Evolutionary conservation across 306 rosid species (phyloP).

Genomic region (Trifolium dubium): DNA sequence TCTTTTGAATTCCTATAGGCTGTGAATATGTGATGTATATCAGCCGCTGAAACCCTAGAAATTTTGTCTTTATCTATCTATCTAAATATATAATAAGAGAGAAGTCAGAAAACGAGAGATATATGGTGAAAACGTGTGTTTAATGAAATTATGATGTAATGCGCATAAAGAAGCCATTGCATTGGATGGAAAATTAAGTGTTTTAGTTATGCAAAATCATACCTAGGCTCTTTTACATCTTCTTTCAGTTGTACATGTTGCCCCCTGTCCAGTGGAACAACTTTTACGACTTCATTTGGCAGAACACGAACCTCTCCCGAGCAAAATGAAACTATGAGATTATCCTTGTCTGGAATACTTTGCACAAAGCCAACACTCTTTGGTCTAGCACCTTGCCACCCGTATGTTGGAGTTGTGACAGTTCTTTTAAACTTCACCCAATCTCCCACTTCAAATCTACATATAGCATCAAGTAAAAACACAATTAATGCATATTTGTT

Average conservation of each 20-base stretch:
- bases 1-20: too few relatives aligned
- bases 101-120: background rate
- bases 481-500: conserved; percentile 25
- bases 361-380: conserved; percentile 97
- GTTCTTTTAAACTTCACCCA: conserved; percentile 95
- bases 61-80: background rate
- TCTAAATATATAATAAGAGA: too few relatives aligned
- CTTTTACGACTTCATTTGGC: conserved; percentile 84
- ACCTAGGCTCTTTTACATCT: conserved; percentile 94
- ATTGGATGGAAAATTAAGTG: background rate
- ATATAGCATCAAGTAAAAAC: conserved; percentile 30
- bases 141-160: background rate
- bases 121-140: background rate
- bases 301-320: conserved; percentile 90
- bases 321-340: conserved; percentile 86
- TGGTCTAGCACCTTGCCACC: conserved; percentile 89
- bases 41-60: background rate
- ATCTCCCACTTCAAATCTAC: conserved; percentile 87
- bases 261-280: conserved; percentile 93
- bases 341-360: conserved; percentile 74
- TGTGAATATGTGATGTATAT: background rate
- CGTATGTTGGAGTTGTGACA: conserved; percentile 71
- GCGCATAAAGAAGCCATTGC: background rate
- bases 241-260: conserved; percentile 92
- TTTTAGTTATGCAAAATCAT: conserved; percentile 36